phyloP scores from a whole-genome alignment of 495 filamentous ascomycete species.

The Tuber magnatum region DNA sequence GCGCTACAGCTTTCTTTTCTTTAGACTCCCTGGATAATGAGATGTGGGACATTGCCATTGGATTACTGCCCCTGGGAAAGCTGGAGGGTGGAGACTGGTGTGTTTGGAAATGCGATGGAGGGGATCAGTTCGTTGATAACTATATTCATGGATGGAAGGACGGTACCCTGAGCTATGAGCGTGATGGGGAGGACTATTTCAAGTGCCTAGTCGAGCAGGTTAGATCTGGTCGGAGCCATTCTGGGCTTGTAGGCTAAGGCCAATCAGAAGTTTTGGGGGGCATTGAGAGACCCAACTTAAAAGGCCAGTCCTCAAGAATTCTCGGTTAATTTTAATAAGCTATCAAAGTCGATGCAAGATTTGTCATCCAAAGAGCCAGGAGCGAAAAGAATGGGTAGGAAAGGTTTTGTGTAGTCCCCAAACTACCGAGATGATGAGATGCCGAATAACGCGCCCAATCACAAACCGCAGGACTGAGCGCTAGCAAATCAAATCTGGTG shows the following conservation, averaged over 20 bases:
- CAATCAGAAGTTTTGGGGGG: neutral
- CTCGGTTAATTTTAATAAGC: neutral
- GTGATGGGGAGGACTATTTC: conserved; percentile 19
- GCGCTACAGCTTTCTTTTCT: conserved; percentile 17
- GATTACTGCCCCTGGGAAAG: neutral
- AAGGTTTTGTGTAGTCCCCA: no score
- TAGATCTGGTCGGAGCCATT: neutral
- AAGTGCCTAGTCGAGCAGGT: conserved; percentile 13
- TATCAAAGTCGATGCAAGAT: neutral
- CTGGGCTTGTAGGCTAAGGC: neutral
- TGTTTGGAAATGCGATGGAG: conserved; percentile 8
- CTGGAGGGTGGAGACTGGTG: conserved; percentile 7
- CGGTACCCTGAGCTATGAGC: conserved; percentile 17
- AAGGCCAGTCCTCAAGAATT: neutral
- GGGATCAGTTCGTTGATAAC: conserved; percentile 8
- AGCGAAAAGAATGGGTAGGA: neutral
- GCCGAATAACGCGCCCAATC: neutral
- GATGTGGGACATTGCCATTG: conserved; percentile 20
- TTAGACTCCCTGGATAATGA: neutral
- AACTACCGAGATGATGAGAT: neutral
- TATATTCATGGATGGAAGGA: conserved; percentile 28
- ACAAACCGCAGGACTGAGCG: neutral
- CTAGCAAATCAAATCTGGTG: neutral
- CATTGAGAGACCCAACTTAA: neutral
- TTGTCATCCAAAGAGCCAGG: neutral